Conservation (phyloP, 371 early-diverging fungal species). For the Mucor mucedo region DNA sequence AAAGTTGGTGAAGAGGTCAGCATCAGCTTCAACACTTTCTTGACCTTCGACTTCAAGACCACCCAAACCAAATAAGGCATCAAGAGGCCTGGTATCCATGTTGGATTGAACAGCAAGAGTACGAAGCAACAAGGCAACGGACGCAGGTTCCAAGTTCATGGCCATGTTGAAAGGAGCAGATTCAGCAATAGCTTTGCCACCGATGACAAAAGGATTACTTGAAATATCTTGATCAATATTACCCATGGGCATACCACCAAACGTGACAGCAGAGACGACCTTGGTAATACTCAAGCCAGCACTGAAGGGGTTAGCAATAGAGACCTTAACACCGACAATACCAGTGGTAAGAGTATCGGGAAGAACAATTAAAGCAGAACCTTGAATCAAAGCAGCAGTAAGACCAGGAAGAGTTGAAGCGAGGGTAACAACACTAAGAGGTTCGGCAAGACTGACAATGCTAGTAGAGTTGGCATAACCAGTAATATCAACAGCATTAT, state of each 20-base stretch:
- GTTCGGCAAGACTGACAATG: slow-evolving; percentile 52
- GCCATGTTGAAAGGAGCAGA: slow-evolving; percentile 41
- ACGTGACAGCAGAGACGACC: slow-evolving; percentile 55
- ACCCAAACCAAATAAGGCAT: slow-evolving; percentile 55
- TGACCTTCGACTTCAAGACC: slow-evolving; percentile 48
- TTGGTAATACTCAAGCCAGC: slow-evolving; percentile 55
- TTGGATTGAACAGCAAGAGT: slow-evolving; percentile 54
- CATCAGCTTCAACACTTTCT: slow-evolving; percentile 38
- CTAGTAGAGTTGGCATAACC: slow-evolving; percentile 55
- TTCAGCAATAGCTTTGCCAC: slow-evolving; percentile 39
- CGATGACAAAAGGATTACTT: slow-evolving; percentile 43
- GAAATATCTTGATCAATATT: slow-evolving; percentile 56
- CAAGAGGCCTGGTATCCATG: slow-evolving; percentile 52
- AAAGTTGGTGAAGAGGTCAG: slow-evolving; percentile 48
- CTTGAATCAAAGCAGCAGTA: slow-evolving; percentile 49
- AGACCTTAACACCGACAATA: slow-evolving; percentile 56
- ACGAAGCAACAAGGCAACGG: slow-evolving; percentile 51
- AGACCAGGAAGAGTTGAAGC: slow-evolving; percentile 60
- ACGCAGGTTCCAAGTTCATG: slow-evolving; percentile 53
- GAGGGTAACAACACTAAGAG: slow-evolving; percentile 51
- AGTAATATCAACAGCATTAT: slow-evolving; percentile 52
- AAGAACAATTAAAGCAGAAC: slow-evolving; percentile 47
- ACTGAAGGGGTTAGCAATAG: slow-evolving; percentile 64
- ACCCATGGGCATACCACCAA: slow-evolving; percentile 56
- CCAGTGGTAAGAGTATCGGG: slow-evolving; percentile 47